A percentile compares a stretch with the other conserved stretches of the same genome.
These are phyloP conservation scores for Globisporangium lucens DNA, from an alignment of 352 stramenopile genomes.

Conservation along the genomic window DNA sequence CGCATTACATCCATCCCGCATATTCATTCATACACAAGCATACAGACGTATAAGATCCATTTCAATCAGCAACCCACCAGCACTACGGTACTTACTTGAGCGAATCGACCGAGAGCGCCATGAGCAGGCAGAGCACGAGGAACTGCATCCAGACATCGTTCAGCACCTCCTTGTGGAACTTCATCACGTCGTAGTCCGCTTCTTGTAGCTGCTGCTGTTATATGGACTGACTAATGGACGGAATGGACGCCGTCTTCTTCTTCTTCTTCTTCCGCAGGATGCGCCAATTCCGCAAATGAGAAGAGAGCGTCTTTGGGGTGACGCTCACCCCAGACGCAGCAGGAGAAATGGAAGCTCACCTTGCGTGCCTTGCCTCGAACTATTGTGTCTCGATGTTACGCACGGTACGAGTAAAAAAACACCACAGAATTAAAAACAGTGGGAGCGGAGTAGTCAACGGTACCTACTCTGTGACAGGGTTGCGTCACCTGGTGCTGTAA, in stretches of 20 bases:
- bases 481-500: not conserved
- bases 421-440: not conserved
- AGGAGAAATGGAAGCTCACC: not conserved
- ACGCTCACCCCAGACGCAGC: not conserved
- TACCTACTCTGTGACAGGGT: not conserved
- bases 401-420: not conserved
- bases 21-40: conserved; percentile 1
- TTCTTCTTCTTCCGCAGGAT: conserved; percentile 6
- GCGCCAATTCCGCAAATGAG: conserved; percentile 11
- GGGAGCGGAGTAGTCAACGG: not conserved
- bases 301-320: conserved; percentile 1
- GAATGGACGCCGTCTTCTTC: not conserved
- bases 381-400: not conserved
- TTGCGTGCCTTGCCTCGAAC: not conserved
- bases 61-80: not conserved
- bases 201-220: not conserved
- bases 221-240: not conserved
- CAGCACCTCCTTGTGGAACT: conserved; percentile 77
- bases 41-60: conserved; percentile 3
- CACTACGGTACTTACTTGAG: conserved; percentile 63
- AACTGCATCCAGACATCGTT: conserved; percentile 86
- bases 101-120: conserved; percentile 81
- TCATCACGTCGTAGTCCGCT: conserved; percentile 32
- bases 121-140: conserved; percentile 62
- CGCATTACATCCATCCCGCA: too few species aligned